phyloP scores from a whole-genome alignment of 345 rosid genomes.

The Gossypium ekmanianum region DNA sequence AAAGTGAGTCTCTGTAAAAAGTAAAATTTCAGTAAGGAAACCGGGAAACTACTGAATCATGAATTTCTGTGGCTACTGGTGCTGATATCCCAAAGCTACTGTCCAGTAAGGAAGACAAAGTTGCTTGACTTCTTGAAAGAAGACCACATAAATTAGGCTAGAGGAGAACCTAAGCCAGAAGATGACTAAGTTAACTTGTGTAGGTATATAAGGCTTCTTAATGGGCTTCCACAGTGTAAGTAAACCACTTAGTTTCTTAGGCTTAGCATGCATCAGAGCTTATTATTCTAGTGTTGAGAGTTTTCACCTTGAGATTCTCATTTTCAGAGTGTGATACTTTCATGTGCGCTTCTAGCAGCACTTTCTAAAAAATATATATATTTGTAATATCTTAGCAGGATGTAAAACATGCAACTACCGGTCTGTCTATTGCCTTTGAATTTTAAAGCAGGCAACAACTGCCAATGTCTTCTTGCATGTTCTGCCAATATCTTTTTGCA shows the following conservation, averaged over 20 bases:
- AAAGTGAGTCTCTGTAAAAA: neutral
- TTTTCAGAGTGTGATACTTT: neutral
- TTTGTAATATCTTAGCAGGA: neutral
- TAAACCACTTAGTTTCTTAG: neutral
- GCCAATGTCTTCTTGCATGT: slow-evolving; percentile 1
- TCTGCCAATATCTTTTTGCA: neutral
- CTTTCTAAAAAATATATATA: neutral
- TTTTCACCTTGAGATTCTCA: neutral
- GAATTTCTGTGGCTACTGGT: neutral
- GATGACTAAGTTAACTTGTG: neutral
- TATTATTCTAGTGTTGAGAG: neutral
- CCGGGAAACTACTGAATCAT: neutral
- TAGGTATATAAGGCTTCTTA: neutral
- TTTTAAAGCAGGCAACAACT: neutral
- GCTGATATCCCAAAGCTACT: neutral
- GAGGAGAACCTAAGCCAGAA: neutral
- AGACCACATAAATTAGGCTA: neutral
- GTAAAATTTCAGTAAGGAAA: neutral
- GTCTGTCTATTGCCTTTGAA: neutral
- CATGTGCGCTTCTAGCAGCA: neutral
- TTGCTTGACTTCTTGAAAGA: neutral
- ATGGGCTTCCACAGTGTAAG: slow-evolving; percentile 4
- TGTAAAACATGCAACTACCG: neutral
- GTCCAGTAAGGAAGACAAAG: neutral
- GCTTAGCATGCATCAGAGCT: neutral